Conservation (phyloP, 768 basidiomycete genomes). For the Leccinum disarticulatum region DNA sequence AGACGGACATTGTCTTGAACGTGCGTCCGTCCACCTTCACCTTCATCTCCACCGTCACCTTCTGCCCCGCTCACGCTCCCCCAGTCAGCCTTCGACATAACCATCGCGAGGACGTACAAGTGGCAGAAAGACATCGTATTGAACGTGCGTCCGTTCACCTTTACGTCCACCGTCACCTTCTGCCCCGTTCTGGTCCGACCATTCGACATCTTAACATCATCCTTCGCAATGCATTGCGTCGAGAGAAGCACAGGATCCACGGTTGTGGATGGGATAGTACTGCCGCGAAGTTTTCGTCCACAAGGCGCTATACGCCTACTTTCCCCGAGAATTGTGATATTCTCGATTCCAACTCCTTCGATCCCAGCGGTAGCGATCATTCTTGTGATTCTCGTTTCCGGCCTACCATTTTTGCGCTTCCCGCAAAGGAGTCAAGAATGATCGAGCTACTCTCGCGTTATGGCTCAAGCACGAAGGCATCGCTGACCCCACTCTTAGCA, state of each 20-base stretch:
- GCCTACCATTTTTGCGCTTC: constrained; percentile 48
- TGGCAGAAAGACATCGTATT: too few species aligned
- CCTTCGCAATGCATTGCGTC: constrained; percentile 50
- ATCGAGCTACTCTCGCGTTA: constrained; percentile 56
- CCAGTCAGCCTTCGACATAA: too few species aligned
- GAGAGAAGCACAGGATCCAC: constrained; percentile 46
- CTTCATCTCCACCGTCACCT: too few species aligned
- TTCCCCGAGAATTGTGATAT: constrained; percentile 13
- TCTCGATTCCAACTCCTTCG: constrained; percentile 36
- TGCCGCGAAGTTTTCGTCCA: constrained; percentile 40
- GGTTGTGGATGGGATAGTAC: constrained; percentile 48
- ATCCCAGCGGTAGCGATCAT: constrained; percentile 48
- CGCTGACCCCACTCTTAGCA: constrained; percentile 44
- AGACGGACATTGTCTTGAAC: too few species aligned
- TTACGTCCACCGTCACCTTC: too few species aligned
- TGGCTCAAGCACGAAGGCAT: constrained; percentile 65
- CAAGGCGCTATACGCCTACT: constrained; percentile 20
- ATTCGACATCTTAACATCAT: constrained; percentile 57
- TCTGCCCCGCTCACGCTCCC: too few species aligned
- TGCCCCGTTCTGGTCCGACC: too few species aligned
- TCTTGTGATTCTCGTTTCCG: constrained; percentile 35
- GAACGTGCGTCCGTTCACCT: too few species aligned
- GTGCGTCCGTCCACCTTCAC: too few species aligned
- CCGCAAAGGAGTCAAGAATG: constrained; percentile 49
- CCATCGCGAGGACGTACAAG: too few species aligned